Base-by-base conservation (phyloP, 345 rosid species). In the Geranium rotundifolium region DNA sequence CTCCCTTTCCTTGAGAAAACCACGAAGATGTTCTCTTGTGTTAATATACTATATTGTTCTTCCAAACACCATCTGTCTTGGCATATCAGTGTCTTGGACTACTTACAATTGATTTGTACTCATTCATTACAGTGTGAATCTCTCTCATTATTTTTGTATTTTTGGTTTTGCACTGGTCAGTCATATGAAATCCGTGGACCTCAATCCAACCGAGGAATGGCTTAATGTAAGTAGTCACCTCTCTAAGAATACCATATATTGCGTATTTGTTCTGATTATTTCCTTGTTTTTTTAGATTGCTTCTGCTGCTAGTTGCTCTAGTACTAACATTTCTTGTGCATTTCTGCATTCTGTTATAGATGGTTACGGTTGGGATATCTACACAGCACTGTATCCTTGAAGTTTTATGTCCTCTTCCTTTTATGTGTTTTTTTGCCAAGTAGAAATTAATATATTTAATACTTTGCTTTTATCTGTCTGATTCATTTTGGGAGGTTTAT, bases 161-260 rank as follows among this genome's bases (percentile, higher is more conserved):
- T 54, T 70, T 68, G 41, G 37, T 69, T 70, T 57, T 63, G 6
- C 41, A 12, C 65, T 74, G 70, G 65, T 61, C 85, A 93, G 99
- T 76, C 84, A 75, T 19, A 76, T 90, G 91, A 93, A 85, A 78
- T 87, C 96, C 62, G 82, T 90, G 83, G 95, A 93, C 65, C 77
- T 87, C 79, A 90, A 81, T 73, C 96, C 99, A 69, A 86, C 82
- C 79, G 92, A 93, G 59, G 97, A 93, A 74, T 93, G 99, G 99
- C 70, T 82, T 61, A 90, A 88, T 83, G 99, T 93, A 88, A 86
- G 99, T 39, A 60, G 68, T 30, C 17, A 20, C 59, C 62, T 37
- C 16, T 6, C 59, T 66, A 20, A 31, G 56, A 54, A 19, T 17
- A 12, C 58, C 52, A n/a, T 23, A n/a, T 57, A 30, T 9, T 19